These are phyloP conservation scores for Candida krabiensis DNA, from an alignment of 805 yeast genomes.

Conservation along the genomic window DNA sequence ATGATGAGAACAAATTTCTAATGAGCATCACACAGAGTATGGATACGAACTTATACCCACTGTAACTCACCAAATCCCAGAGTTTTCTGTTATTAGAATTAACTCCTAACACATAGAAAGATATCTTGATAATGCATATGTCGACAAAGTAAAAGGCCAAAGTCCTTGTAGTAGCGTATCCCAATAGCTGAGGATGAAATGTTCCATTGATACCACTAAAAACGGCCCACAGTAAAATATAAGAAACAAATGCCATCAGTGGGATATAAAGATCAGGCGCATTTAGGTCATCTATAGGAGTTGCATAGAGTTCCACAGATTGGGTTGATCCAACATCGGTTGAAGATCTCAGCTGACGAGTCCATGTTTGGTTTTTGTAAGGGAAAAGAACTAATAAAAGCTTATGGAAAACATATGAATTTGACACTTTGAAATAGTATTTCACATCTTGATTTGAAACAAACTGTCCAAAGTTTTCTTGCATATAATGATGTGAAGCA, in stretches of 20 bases:
- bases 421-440: slow-evolving; percentile 90
- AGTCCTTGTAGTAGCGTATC: slow-evolving; percentile 82
- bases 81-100: slow-evolving; percentile 52
- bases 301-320: slow-evolving; percentile 50
- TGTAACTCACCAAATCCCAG: slow-evolving; percentile 84
- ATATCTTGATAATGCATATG: slow-evolving; percentile 70
- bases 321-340: slow-evolving; percentile 34
- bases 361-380: slow-evolving; percentile 82
- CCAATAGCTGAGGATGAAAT: slow-evolving; percentile 91
- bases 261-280: slow-evolving; percentile 98
- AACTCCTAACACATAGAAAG: slow-evolving; percentile 76
- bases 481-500: slow-evolving; percentile 77
- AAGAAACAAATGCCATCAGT: slow-evolving; percentile 86
- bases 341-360: slow-evolving; percentile 45
- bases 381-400: slow-evolving; percentile 78
- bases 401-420: slow-evolving; percentile 78
- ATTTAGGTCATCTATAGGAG: slow-evolving; percentile 84
- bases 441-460: slow-evolving; percentile 60
- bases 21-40: slow-evolving; percentile 56
- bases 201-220: slow-evolving; percentile 83
- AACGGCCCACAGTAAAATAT: slow-evolving; percentile 79
- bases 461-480: slow-evolving; percentile 61
- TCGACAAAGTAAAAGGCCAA: slow-evolving; percentile 81
- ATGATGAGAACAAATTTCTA: slow-evolving; percentile 40
- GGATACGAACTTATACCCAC: slow-evolving; percentile 93